phyloP scores from a whole-genome alignment of 306 rosid genomes.

The Inga leiocalycina region DNA sequence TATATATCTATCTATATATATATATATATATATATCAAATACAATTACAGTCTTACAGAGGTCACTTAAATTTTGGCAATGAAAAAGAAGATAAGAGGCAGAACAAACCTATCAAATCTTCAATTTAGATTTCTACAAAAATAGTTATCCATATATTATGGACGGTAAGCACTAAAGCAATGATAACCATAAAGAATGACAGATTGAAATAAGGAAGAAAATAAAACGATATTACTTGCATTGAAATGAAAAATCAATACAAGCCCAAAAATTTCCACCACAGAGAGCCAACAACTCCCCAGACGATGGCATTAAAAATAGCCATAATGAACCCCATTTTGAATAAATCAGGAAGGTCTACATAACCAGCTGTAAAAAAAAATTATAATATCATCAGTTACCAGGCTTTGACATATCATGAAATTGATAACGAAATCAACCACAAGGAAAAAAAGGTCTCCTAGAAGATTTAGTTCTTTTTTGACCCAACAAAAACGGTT shows the following conservation, averaged over 20 bases:
- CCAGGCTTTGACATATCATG: neutral
- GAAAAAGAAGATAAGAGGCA: too few species aligned
- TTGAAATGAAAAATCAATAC: neutral
- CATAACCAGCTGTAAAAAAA: neutral
- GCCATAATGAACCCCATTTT: neutral
- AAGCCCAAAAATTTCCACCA: neutral
- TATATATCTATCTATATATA: too few species aligned
- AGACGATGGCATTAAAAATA: neutral
- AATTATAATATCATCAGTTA: neutral
- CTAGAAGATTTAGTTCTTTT: too few species aligned
- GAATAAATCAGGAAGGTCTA: neutral
- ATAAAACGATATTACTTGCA: neutral
- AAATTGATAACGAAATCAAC: neutral
- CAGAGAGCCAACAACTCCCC: neutral
- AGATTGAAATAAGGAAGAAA: neutral
- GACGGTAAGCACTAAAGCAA: constrained; percentile 34
- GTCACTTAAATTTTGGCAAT: too few species aligned
- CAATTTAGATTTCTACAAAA: constrained; percentile 25
- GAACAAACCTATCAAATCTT: constrained; percentile 2
- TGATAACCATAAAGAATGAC: neutral
- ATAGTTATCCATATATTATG: constrained; percentile 13
- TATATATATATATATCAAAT: too few species aligned
- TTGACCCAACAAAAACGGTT: too few species aligned
- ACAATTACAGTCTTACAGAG: too few species aligned
- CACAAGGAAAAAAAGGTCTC: neutral